Conservation (phyloP, 176 grass and related monocot species). For the Aegilops bicornis region DNA sequence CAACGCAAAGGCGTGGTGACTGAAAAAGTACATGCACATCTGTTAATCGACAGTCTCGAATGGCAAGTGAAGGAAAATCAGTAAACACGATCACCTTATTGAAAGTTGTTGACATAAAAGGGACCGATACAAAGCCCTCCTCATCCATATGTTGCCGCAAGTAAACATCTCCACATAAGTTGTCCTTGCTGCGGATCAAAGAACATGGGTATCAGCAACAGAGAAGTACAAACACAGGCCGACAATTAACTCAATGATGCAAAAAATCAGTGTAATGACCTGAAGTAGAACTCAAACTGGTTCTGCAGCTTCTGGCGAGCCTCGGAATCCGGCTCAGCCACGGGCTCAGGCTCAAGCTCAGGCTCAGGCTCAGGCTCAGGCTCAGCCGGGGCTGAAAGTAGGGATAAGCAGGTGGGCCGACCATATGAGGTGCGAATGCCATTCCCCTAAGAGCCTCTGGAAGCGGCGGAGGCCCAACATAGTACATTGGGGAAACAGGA, state of each 20-base stretch:
- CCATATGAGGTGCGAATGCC: conserved; percentile 54
- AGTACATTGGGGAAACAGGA: conserved; percentile 69
- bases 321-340: neutral
- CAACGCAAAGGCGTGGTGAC: neutral
- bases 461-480: conserved; percentile 55
- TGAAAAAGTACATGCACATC: neutral
- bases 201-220: conserved; percentile 25
- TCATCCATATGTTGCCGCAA: conserved; percentile 84
- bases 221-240: neutral
- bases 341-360: neutral
- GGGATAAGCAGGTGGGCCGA: conserved; percentile 51
- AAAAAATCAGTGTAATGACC: conserved; percentile 35
- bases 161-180: conserved; percentile 82
- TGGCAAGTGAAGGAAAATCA: neutral
- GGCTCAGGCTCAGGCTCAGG: conserved; percentile 27
- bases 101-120: conserved; percentile 71
- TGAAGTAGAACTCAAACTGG: conserved; percentile 99
- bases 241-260: neutral
- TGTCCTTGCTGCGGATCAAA: conserved; percentile 67
- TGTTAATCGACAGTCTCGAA: neutral
- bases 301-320: conserved; percentile 50
- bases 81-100: conserved; percentile 61
- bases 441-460: conserved; percentile 60
- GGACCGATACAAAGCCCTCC: conserved; percentile 80
- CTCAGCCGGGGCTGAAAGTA: conserved; percentile 33